Base-by-base conservation (phyloP, 2,329 filamentous ascomycete species). In the Knufia petricola region DNA sequence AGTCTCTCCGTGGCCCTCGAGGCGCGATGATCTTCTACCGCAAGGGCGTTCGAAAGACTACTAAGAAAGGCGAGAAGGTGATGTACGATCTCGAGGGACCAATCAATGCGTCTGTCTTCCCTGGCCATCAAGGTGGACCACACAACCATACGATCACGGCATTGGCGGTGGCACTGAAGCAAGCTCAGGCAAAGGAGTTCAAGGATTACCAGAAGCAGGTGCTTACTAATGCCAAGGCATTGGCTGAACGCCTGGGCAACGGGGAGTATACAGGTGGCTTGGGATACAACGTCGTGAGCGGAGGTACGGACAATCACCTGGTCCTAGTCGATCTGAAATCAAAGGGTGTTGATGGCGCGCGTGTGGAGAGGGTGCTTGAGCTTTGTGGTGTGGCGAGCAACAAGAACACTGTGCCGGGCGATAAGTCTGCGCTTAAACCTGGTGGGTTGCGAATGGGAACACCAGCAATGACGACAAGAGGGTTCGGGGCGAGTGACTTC, bases 121-220 rank as follows among this genome's bases (percentile, higher is more conserved):
- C 92, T 13, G 92, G 92, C 49, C 92, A 98, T 70, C 92, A 98
- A 68, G 92, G 92, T 64, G 92, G 92, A 20, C 92, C 92, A 47
- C 92, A 98, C 72, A 98, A 98, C 74, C 92, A 98, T 75, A 98
- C 92, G 59, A 98, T 98, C 66, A 94, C 92, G 30, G 92, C 92
- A 38, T 76, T 98, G 23, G 82, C 92, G 17, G 92, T 98, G 42
- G 92, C 92, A 10, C 77, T 98, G 51, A 94, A 95, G 72, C 92
- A 98, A 70, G 87, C 87, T 2, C 87, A 89, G 64, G 81, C 81
- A 4, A 79, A 84, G 42, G 89, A 95, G 63, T 98, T 98, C 76
- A 85, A 84, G 65, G 77, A 85, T 48, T 98, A 98, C 71, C 92
- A 98, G 70, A 75, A 86, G 61, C 83, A 87, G 63, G 89, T 96